Conservation (phyloP, 2,329 filamentous ascomycete species). For the Rhytidhysteron rufulum region DNA sequence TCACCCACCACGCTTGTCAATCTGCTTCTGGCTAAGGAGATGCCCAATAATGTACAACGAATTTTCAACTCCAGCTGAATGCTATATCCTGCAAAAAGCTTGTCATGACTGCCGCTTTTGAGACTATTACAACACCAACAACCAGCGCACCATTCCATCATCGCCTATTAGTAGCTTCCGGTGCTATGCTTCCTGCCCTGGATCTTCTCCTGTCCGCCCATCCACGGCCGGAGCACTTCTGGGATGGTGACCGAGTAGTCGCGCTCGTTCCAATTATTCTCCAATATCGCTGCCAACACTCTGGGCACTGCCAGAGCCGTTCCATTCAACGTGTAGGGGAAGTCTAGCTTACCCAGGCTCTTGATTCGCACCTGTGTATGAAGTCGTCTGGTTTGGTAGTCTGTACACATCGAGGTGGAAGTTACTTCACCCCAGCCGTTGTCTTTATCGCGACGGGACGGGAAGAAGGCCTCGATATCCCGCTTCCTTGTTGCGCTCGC, state of each 20-base stretch:
- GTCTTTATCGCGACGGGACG: conserved; percentile 63
- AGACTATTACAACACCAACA: no score
- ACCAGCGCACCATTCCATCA: no score
- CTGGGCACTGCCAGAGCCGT: conserved; percentile 89
- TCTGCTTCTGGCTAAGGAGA: no score
- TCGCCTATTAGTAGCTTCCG: background rate
- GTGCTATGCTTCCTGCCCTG: conserved; percentile 8
- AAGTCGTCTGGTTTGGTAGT: conserved; percentile 85
- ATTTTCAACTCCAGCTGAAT: no score
- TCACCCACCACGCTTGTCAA: no score
- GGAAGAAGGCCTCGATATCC: conserved; percentile 94
- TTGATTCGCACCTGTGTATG: conserved; percentile 65
- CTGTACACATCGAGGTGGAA: conserved; percentile 84
- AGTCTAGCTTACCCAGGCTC: conserved; percentile 54
- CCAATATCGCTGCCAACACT: conserved; percentile 81
- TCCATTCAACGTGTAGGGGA: conserved; percentile 89
- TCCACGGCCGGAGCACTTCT: conserved; percentile 74
- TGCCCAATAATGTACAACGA: no score
- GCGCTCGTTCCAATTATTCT: conserved; percentile 81
- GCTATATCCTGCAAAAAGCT: no score
- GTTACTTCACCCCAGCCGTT: conserved; percentile 92
- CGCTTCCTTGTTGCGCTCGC: conserved; percentile 82
- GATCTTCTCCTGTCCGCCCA: conserved; percentile 55
- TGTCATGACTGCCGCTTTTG: no score
- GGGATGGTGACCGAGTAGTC: conserved; percentile 68